phyloP scores from a whole-genome alignment of 495 filamentous ascomycete genomes.

The Recurvomyces mirabilis region DNA sequence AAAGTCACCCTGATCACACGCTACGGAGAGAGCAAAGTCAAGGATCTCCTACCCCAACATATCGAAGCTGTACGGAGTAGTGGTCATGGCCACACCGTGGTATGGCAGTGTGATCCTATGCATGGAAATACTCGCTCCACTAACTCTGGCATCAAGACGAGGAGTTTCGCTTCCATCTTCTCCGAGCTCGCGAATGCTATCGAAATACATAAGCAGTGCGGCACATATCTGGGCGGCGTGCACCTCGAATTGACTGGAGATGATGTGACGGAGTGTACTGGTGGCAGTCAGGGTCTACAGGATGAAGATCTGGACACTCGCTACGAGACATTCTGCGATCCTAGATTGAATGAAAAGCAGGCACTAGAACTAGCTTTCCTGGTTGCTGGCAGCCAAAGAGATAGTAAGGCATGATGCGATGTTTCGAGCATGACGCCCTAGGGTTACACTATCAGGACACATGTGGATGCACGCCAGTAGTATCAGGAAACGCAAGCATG shows the following conservation, averaged over 20 bases:
- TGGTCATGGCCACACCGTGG: constrained; percentile 61
- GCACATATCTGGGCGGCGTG: constrained; percentile 81
- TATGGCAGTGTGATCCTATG: constrained; percentile 99
- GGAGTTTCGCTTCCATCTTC: constrained; percentile 76
- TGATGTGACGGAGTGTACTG: constrained; percentile 89
- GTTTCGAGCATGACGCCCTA: no score
- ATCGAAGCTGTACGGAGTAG: constrained; percentile 75
- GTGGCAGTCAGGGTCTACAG: constrained; percentile 74
- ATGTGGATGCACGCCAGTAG: no score
- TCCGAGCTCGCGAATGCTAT: constrained; percentile 70
- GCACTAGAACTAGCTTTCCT: constrained; percentile 90
- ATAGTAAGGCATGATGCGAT: no score
- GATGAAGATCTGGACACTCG: constrained; percentile 79
- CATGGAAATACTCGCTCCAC: constrained; percentile 76
- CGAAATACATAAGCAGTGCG: constrained; percentile 68
- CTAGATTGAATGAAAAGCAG: constrained; percentile 92
- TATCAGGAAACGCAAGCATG: no score
- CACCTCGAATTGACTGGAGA: constrained; percentile 94
- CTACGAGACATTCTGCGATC: constrained; percentile 93
- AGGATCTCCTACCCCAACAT: constrained; percentile 60
- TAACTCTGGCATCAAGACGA: constrained; percentile 68
- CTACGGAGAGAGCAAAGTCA: constrained; percentile 70
- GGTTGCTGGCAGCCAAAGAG: constrained; percentile 71
- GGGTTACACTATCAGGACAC: no score
- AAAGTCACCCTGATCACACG: constrained; percentile 94